Evolutionary conservation across 257 asterid genomes (phyloP).

Genomic region (Solanum chilense): DNA sequence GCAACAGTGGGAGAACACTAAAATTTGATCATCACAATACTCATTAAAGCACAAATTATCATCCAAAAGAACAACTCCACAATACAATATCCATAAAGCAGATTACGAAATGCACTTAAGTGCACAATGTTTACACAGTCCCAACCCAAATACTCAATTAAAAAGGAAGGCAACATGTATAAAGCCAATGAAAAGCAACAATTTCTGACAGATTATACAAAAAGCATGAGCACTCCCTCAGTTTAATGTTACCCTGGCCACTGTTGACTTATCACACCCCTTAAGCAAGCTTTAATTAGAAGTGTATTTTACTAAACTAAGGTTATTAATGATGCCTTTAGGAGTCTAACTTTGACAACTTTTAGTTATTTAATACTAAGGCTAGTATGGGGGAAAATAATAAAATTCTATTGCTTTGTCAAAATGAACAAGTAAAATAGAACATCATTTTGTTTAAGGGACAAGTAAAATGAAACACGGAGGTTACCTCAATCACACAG

Average conservation of each 20-base stretch:
- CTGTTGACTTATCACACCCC: not conserved
- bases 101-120: not conserved
- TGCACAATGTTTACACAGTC: not conserved
- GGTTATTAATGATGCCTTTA: not conserved
- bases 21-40: not conserved
- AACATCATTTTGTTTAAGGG: not conserved
- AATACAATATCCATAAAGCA: not conserved
- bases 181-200: not conserved
- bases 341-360: not conserved
- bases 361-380: not conserved
- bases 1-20: not conserved
- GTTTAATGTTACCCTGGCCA: not conserved
- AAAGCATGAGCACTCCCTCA: not conserved
- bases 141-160: not conserved
- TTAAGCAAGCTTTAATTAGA: not conserved
- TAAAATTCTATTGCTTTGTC: not conserved
- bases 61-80: not conserved
- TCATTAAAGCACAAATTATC: not conserved
- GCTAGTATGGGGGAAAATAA: not conserved
- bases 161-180: not conserved
- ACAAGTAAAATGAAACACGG: not conserved
- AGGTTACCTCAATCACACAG: conserved; percentile 68
- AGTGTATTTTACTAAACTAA: not conserved
- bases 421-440: not conserved
- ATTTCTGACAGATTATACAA: not conserved